Conservation (phyloP, 2,329 filamentous ascomycete species). For the Nothopassalora personata region DNA sequence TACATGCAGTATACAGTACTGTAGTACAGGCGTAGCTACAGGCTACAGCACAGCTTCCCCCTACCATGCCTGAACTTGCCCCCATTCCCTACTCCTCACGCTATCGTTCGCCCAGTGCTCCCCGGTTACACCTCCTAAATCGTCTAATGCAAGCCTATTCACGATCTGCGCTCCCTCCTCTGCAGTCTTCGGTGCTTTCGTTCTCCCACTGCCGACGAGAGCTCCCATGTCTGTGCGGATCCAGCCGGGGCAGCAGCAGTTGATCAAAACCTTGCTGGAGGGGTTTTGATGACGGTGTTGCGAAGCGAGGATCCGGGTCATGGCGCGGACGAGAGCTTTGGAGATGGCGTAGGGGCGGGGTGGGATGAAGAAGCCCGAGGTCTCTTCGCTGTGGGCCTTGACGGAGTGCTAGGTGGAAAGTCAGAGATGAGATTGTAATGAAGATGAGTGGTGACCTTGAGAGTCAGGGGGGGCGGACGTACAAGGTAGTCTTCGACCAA, state of each 20-base stretch:
- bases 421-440: neutral
- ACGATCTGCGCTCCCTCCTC: constrained; percentile 35
- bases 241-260: constrained; percentile 38
- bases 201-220: constrained; percentile 20
- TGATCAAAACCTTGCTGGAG: constrained; percentile 28
- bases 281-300: constrained; percentile 20
- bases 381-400: constrained; percentile 19
- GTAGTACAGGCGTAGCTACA: too few species aligned
- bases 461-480: neutral
- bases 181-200: constrained; percentile 30
- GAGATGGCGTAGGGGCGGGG: constrained; percentile 31
- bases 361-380: constrained; percentile 26
- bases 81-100: constrained; percentile 28
- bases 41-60: neutral
- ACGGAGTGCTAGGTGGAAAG: constrained; percentile 14
- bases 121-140: constrained; percentile 32
- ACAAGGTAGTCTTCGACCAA: constrained; percentile 31
- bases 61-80: constrained; percentile 31
- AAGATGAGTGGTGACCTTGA: neutral
- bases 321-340: constrained; percentile 33
- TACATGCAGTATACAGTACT: neutral
- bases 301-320: constrained; percentile 31
- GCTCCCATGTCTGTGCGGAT: constrained; percentile 35
- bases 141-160: constrained; percentile 32
- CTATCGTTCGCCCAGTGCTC: constrained; percentile 35